phyloP scores from a whole-genome alignment of 163 green algal species.

The Scenedesmus sp. region DNA sequence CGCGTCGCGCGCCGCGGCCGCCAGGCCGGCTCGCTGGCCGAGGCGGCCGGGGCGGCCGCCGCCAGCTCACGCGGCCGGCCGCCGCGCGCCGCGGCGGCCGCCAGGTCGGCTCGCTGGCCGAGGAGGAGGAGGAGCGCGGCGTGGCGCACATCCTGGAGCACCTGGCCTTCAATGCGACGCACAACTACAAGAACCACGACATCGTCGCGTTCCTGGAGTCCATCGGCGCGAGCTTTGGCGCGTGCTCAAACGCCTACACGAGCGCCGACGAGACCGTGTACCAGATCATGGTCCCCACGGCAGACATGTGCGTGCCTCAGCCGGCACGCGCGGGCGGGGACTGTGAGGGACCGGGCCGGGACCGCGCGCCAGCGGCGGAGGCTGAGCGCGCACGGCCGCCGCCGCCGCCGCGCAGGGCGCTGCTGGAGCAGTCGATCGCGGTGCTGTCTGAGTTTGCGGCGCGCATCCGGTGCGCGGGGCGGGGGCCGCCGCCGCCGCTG shows the following conservation, averaged over 20 bases:
- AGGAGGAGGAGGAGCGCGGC: conserved; percentile 70
- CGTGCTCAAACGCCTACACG: conserved; percentile 91
- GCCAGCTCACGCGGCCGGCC: background rate
- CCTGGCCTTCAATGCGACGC: conserved; percentile 90
- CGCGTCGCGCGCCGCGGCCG: background rate
- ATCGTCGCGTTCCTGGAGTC: conserved; percentile 88
- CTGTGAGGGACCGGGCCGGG: too few species aligned
- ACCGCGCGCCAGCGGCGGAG: too few species aligned
- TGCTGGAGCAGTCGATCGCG: conserved; percentile 30
- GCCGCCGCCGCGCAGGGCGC: too few species aligned
- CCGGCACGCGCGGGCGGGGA: too few species aligned
- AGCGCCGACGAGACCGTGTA: conserved; percentile 79
- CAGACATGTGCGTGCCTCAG: conserved; percentile 60
- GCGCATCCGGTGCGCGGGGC: conserved; percentile 70
- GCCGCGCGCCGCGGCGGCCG: background rate
- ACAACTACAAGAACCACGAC: conserved; percentile 82
- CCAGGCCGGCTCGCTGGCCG: background rate
- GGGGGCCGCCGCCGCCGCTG: too few species aligned
- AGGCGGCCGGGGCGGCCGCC: background rate
- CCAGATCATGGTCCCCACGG: conserved; percentile 44
- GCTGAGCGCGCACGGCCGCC: too few species aligned
- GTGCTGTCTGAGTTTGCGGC: conserved; percentile 79
- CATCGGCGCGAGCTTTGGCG: conserved; percentile 87
- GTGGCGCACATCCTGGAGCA: conserved; percentile 93
- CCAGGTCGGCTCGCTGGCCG: conserved; percentile 59